phyloP scores from a whole-genome alignment of 345 rosid genomes.

The Populus euphratica region DNA sequence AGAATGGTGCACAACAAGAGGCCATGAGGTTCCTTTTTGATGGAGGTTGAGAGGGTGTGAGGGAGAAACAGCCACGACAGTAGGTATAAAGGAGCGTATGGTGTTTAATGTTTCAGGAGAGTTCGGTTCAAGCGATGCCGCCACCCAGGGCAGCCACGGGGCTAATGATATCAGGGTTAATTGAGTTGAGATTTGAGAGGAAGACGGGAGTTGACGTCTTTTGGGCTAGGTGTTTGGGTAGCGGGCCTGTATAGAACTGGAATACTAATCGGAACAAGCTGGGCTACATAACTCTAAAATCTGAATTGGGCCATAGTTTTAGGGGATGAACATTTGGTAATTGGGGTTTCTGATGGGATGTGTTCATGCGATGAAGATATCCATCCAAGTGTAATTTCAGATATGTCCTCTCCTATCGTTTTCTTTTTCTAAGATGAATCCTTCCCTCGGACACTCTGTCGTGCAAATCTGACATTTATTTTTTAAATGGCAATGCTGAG shows the following conservation, averaged over 20 bases:
- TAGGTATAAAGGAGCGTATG: neutral
- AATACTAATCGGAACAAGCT: neutral
- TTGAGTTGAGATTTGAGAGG: neutral
- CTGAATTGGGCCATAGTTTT: neutral
- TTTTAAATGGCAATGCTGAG: too few species aligned
- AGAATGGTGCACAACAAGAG: neutral
- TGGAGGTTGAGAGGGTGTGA: neutral
- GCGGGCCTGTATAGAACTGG: neutral
- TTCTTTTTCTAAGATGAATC: too few species aligned
- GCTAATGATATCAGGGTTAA: neutral
- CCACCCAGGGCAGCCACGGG: neutral
- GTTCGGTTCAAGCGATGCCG: neutral
- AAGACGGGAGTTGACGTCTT: neutral
- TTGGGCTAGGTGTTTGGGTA: neutral
- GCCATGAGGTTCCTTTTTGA: neutral
- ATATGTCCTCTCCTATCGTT: too few species aligned
- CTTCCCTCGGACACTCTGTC: too few species aligned
- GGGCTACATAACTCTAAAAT: neutral
- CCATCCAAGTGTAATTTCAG: too few species aligned
- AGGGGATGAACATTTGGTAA: too few species aligned
- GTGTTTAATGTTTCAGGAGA: neutral
- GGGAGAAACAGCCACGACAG: neutral
- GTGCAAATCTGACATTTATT: too few species aligned
- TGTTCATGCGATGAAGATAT: too few species aligned
- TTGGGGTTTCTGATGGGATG: neutral